phyloP scores from a whole-genome alignment of 2,329 filamentous ascomycete genomes.

The Peltaster fructicola region DNA sequence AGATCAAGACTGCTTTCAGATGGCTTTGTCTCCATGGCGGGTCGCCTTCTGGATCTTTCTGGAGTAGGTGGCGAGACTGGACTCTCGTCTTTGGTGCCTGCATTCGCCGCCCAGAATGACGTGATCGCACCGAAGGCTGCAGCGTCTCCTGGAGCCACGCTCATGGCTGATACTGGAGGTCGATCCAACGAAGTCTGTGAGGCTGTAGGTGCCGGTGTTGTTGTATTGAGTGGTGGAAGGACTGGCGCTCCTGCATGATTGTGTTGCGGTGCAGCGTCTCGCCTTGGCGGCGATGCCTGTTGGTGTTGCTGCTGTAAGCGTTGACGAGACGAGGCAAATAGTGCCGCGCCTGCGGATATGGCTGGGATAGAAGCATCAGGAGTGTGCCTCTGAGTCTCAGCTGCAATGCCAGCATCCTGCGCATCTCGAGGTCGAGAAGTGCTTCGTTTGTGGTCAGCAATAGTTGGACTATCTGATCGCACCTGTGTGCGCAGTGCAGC shows the following conservation, averaged over 20 bases:
- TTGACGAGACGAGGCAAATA: conserved; percentile 3
- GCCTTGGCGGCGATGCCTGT: not conserved
- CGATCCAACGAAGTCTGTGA: conserved; percentile 5
- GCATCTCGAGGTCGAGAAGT: too few species aligned
- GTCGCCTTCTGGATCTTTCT: conserved; percentile 10
- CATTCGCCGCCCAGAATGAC: conserved; percentile 13
- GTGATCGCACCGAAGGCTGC: conserved; percentile 11
- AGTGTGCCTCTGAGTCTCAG: too few species aligned
- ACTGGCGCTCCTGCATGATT: conserved; percentile 3
- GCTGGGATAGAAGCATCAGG: too few species aligned
- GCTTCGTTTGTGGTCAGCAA: too few species aligned
- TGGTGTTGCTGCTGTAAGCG: conserved; percentile 3
- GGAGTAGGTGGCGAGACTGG: conserved; percentile 9
- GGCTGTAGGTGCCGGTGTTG: conserved; percentile 1
- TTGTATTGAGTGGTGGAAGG: conserved; percentile 6
- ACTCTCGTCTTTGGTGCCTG: conserved; percentile 3
- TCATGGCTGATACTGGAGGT: conserved; percentile 7
- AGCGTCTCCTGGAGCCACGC: conserved; percentile 9
- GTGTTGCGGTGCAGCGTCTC: conserved; percentile 1
- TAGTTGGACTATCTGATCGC: conserved; percentile 7
- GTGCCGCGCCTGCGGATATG: conserved; percentile 3
- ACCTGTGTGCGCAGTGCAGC: conserved; percentile 4
- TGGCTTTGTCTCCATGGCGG: conserved; percentile 6
- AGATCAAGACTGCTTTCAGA: conserved; percentile 12
- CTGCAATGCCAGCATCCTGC: too few species aligned